Percentiles rank a stretch among this genome's conserved stretches.
These are phyloP conservation scores for Naegleria fowleri DNA, from an alignment of 208 protist species.

Conservation along the genomic window DNA sequence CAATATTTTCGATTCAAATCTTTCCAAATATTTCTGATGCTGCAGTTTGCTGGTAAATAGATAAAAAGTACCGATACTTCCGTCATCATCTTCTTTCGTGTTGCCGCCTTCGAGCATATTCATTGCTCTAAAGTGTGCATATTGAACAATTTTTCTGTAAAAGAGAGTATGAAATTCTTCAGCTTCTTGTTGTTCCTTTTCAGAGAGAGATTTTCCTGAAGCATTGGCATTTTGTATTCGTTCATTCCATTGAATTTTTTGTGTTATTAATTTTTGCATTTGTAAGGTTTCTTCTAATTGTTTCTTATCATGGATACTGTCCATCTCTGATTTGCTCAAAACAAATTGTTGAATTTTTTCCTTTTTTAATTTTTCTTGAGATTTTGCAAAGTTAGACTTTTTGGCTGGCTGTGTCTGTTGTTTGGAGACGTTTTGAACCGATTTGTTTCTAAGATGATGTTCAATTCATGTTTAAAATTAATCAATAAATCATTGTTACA, in stretches of 20 bases:
- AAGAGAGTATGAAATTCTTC: background rate
- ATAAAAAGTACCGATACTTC: background rate
- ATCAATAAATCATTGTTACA: no score
- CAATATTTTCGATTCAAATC: background rate
- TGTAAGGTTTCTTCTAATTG: background rate
- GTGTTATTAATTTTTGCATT: background rate
- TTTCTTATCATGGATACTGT: background rate
- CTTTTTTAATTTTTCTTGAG: background rate
- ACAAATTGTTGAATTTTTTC: background rate
- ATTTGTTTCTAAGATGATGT: background rate
- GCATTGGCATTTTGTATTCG: background rate
- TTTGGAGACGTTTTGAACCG: background rate
- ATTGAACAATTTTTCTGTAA: background rate
- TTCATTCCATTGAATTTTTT: background rate
- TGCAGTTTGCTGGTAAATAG: background rate
- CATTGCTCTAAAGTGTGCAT: background rate
- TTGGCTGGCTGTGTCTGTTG: background rate
- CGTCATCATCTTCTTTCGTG: background rate
- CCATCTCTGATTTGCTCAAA: background rate
- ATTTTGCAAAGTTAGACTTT: background rate
- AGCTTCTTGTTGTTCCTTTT: background rate
- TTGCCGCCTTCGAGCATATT: background rate
- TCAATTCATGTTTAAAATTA: no score
- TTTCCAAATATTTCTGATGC: background rate
- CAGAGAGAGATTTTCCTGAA: background rate